Conservation (phyloP, 176 grass and related monocot genomes). For the Panicum miliaceum region DNA sequence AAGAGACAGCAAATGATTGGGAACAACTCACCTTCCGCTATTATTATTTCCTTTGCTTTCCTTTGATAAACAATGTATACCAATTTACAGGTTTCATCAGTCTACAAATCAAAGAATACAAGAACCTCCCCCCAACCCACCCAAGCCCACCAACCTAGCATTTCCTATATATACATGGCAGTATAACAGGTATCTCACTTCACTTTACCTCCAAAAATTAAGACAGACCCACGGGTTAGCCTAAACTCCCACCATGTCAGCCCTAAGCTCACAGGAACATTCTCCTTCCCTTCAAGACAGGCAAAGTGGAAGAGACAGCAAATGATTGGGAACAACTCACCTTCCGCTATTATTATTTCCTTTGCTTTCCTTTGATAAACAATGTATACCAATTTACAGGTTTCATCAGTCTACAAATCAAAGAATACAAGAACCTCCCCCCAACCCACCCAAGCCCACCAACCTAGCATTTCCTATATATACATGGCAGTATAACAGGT, state of each 20-base stretch:
- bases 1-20: constrained; percentile 39
- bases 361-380: constrained; percentile 55
- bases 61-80: constrained; percentile 54
- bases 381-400: constrained; percentile 68
- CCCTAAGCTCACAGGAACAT: constrained; percentile 46
- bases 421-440: constrained; percentile 49
- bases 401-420: constrained; percentile 54
- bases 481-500: constrained; percentile 52
- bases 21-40: constrained; percentile 51
- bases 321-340: constrained; percentile 51
- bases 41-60: constrained; percentile 68
- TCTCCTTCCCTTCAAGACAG: constrained; percentile 27
- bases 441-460: constrained; percentile 41
- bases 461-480: constrained; percentile 51
- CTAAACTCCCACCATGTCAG: constrained; percentile 48
- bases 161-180: constrained; percentile 54
- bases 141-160: constrained; percentile 47
- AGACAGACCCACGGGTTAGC: constrained; percentile 37
- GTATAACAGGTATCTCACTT: constrained; percentile 42
- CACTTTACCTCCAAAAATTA: constrained; percentile 43
- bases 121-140: constrained; percentile 30
- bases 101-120: constrained; percentile 65
- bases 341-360: constrained; percentile 65
- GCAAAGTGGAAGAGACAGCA: constrained; percentile 26
- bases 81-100: constrained; percentile 61